A percentile compares a stretch with the other conserved stretches of the same genome.
phyloP scores from a whole-genome alignment of 768 basidiomycete species.

The Phallus indusiatus region DNA sequence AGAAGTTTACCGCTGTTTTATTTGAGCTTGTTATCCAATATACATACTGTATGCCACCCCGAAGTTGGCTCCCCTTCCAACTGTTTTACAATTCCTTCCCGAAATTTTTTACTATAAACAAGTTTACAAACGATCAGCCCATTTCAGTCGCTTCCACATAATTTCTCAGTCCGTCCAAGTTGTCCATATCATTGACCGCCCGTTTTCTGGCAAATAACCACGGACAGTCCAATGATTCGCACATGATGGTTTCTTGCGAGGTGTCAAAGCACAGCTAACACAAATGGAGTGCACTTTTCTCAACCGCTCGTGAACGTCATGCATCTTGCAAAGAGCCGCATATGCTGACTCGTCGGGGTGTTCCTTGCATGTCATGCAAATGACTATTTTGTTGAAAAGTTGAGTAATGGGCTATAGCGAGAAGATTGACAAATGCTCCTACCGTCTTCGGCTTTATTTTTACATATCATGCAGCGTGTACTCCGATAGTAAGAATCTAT shows the following conservation, averaged over 20 bases:
- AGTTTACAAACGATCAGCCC: neutral
- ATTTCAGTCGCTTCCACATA: neutral
- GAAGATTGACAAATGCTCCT: slow-evolving; percentile 6
- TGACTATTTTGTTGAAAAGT: slow-evolving; percentile 24
- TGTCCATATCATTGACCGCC: slow-evolving; percentile 24
- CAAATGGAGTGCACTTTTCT: slow-evolving; percentile 60
- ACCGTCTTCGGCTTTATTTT: slow-evolving; percentile 46
- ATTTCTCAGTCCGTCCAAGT: slow-evolving; percentile 14
- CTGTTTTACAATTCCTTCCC: too few species aligned
- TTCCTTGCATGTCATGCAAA: slow-evolving; percentile 14
- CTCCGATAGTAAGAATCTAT: slow-evolving; percentile 73
- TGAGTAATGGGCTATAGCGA: neutral
- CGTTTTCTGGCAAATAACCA: slow-evolving; percentile 70
- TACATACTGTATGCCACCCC: too few species aligned
- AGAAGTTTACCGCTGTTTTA: neutral
- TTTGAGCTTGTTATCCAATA: neutral
- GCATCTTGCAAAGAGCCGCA: slow-evolving; percentile 44
- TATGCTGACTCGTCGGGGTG: slow-evolving; percentile 46
- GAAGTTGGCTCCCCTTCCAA: too few species aligned
- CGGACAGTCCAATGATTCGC: slow-evolving; percentile 81
- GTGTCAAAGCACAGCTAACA: slow-evolving; percentile 51
- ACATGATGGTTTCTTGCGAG: slow-evolving; percentile 53
- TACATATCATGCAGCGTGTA: slow-evolving; percentile 63
- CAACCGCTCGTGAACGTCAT: slow-evolving; percentile 30
- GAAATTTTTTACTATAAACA: too few species aligned